phyloP scores from a whole-genome alignment of 2,329 filamentous ascomycete species.

The Neophaeococcomyces mojaviensis region DNA sequence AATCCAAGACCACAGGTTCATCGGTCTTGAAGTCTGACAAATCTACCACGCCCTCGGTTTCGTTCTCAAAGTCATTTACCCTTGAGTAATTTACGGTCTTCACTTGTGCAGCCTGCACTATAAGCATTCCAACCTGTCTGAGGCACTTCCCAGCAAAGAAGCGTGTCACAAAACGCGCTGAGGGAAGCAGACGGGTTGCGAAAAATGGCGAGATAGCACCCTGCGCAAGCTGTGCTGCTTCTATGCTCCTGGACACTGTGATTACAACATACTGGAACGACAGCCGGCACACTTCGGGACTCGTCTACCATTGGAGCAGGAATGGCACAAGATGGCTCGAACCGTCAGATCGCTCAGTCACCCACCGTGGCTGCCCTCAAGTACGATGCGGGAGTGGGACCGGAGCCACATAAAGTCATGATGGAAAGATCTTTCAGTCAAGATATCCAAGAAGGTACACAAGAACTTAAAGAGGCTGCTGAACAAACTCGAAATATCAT shows the following conservation, averaged over 20 bases:
- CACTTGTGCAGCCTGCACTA: not conserved
- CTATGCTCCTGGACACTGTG: not conserved
- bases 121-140: not conserved
- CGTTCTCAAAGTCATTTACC: not conserved
- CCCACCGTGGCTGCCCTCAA: constrained; percentile 37
- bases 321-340: constrained; percentile 37
- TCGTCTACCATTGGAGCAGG: constrained; percentile 8
- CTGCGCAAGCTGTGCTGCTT: constrained; percentile 9
- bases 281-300: not conserved
- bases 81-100: not conserved
- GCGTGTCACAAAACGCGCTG: constrained; percentile 6
- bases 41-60: not conserved
- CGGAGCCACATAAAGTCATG: constrained; percentile 18
- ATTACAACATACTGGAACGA: constrained; percentile 8
- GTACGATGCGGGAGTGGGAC: constrained; percentile 34
- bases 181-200: not conserved
- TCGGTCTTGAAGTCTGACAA: not conserved
- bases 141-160: not conserved
- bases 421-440: constrained; percentile 66
- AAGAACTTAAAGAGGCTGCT: constrained; percentile 89
- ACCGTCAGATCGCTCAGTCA: constrained; percentile 35
- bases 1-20: too few relatives aligned
- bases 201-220: constrained; percentile 19
- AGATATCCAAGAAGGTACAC: constrained; percentile 85
- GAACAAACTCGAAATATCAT: constrained; percentile 97